Base-by-base conservation (phyloP, 2,329 filamentous ascomycete genomes). In the Raffaelea ambrosiae region DNA sequence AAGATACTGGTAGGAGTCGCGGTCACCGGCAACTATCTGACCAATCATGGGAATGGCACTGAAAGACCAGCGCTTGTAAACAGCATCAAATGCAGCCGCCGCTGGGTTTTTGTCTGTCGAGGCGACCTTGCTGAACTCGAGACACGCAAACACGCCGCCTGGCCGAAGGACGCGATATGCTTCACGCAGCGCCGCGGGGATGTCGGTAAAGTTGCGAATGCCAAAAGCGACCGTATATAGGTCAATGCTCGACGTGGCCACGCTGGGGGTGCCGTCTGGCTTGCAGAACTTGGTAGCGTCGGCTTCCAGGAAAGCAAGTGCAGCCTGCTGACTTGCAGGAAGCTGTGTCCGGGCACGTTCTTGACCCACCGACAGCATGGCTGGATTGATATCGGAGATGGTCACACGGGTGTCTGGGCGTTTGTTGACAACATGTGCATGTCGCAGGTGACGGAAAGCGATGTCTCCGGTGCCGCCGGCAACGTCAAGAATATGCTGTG, bases 191-290 rank as follows among this genome's bases (percentile, higher is more conserved):
- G 91, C 94, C 1, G 78, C 77, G 43, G 86, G 83, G 62, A 96
- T 95, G 68, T 95, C 83, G 48, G 88, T 93, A 69, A 98, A 98
- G 68, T 98, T 98, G 45, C 93, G 79, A 63, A 98, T 97, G 29
- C 93, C 93, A 61, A 98, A 98, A 0, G 91, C 89, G 3, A 98
- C 93, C 0, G 93, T 98, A 71, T 98, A 98, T 5, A 98, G 75
- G 64, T 98, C 93, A 48, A 97, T 74, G n/a, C 77, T 85, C 60
- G 76, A 74, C 58, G 79, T 73, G 3, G 83, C 74, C 48, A 96
- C 77, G 18, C 67, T 66, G 2, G 69, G 57, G 3, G 64, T 59
- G 54, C 76, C 68, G 20, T 52, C 52, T 9, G 47, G 33, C 2
- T 31, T 36, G 19, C 18, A 16, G 26, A 97, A 77, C 44, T 79